Evolutionary conservation across 352 stramenopile genomes (phyloP).

Genomic region (Pythium aquatile): DNA sequence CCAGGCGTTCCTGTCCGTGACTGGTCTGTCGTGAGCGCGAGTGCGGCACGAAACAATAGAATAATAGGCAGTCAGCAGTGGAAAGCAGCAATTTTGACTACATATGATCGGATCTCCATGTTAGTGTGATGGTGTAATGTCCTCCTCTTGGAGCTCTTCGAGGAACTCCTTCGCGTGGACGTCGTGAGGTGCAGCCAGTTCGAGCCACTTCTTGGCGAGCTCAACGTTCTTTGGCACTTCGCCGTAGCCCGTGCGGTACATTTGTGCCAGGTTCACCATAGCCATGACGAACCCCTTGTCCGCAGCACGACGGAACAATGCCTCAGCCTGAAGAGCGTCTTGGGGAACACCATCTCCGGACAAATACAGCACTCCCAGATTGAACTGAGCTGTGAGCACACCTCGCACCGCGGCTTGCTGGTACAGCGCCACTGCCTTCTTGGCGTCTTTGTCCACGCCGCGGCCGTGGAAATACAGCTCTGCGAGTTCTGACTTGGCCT

Average conservation of each 20-base stretch:
- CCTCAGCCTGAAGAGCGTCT: conserved; percentile 62
- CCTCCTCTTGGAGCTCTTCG: conserved; percentile 29
- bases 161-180: conserved; percentile 77
- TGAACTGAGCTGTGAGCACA: conserved; percentile 71
- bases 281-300: conserved; percentile 85
- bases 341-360: conserved; percentile 59
- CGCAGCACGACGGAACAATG: conserved; percentile 68
- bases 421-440: conserved; percentile 62
- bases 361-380: conserved; percentile 71
- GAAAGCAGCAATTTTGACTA: neutral
- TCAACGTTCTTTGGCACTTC: conserved; percentile 62
- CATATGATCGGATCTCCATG: no score
- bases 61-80: neutral
- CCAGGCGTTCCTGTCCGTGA: conserved; percentile 55
- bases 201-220: conserved; percentile 70
- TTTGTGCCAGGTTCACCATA: conserved; percentile 86
- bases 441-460: conserved; percentile 47
- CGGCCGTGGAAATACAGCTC: conserved; percentile 73
- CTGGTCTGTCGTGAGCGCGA: conserved; percentile 6
- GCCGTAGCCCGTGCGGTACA: conserved; percentile 74
- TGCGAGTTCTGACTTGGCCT: conserved; percentile 68
- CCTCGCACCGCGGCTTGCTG: conserved; percentile 62
- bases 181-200: conserved; percentile 72
- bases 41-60: neutral
- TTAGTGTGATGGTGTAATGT: neutral